These are phyloP conservation scores for Globomyces pollinis-pini DNA, from an alignment of 192 early-diverging fungal genomes.

Conservation along the genomic window DNA sequence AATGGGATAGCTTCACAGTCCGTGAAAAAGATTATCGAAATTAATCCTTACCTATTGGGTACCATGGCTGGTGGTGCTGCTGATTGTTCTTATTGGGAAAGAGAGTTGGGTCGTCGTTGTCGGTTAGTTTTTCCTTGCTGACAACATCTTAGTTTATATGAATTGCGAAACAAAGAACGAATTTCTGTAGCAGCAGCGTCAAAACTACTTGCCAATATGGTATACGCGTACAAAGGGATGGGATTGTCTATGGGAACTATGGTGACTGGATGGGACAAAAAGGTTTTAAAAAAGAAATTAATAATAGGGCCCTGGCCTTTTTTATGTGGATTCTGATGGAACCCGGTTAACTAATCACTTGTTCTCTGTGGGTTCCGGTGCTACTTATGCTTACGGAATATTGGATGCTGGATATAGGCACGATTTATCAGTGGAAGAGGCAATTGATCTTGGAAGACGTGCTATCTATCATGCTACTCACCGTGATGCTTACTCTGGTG, in stretches of 20 bases:
- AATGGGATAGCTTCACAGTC: constrained; percentile 74
- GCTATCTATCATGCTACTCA: constrained; percentile 95
- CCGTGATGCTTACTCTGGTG: constrained; percentile 90
- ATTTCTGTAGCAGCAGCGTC: constrained; percentile 98
- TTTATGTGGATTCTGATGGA: constrained; percentile 96
- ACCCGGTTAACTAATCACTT: constrained; percentile 74
- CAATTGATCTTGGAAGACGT: constrained; percentile 80
- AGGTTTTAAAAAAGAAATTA: constrained; percentile 33
- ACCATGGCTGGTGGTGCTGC: constrained; percentile 99
- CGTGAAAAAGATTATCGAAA: constrained; percentile 99
- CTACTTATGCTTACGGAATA: constrained; percentile 97
- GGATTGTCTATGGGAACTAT: constrained; percentile 99
- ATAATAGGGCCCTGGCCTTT: constrained; percentile 76
- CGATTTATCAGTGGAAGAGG: constrained; percentile 76
- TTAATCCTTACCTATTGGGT: constrained; percentile 94
- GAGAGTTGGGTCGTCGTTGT: constrained; percentile 91
- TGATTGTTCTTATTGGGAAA: constrained; percentile 97
- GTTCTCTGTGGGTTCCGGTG: constrained; percentile 98
- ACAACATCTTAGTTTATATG: constrained; percentile 59
- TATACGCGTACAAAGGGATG: constrained; percentile 97
- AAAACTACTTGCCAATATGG: constrained; percentile 94
- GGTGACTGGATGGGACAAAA: constrained; percentile 98
- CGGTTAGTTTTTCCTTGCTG: constrained; percentile 30
- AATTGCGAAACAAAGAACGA: constrained; percentile 95
- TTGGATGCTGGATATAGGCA: constrained; percentile 79